A percentile compares a stretch with the other conserved stretches of the same genome.
These are phyloP conservation scores for Tricholoma sp. DNA, from an alignment of 768 basidiomycete species.

Conservation along the genomic window DNA sequence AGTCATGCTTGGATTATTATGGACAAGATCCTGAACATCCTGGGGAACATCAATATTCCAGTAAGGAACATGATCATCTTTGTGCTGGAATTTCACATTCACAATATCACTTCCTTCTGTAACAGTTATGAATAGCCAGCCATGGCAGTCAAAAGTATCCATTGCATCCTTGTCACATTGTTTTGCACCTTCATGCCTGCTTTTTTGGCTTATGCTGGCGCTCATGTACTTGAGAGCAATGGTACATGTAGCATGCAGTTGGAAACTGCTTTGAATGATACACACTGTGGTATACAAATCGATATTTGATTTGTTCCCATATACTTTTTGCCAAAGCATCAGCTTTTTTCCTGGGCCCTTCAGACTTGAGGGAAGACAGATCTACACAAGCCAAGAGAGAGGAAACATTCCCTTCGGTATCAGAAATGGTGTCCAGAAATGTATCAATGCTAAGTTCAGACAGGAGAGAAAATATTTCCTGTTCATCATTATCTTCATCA, in stretches of 20 bases:
- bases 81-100: not conserved
- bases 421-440: not conserved
- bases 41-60: not conserved
- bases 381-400: not conserved
- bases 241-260: constrained; percentile 8
- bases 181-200: constrained; percentile 12
- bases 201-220: constrained; percentile 15
- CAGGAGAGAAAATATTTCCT: not conserved
- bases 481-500: not conserved
- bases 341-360: not conserved
- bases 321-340: not conserved
- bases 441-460: not conserved
- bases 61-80: not conserved
- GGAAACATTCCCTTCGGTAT: not conserved
- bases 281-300: too few species aligned
- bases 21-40: not conserved
- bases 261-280: too few species aligned
- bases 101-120: not conserved
- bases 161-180: constrained; percentile 20
- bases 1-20: not conserved
- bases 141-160: constrained; percentile 18
- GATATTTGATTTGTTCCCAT: not conserved
- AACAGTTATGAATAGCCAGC: constrained; percentile 20
- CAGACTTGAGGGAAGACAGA: not conserved
- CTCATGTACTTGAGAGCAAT: constrained; percentile 10